Conservation (phyloP, 371 early-diverging fungal genomes). For the Rhizopus arrhizus region DNA sequence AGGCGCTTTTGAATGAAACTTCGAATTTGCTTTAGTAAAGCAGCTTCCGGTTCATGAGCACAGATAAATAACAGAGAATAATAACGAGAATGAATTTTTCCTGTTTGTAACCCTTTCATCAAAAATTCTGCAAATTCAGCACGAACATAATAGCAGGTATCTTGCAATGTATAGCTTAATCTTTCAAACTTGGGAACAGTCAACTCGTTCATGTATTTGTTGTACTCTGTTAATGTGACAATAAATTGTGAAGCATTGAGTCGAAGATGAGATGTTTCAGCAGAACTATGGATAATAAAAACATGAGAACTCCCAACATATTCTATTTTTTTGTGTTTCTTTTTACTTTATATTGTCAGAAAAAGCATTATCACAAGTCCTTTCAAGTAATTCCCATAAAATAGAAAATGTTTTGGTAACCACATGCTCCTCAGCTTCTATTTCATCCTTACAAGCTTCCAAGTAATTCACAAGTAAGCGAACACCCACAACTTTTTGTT, state of each 20-base stretch:
- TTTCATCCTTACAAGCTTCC: slow-evolving; percentile 16
- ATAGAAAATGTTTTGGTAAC: slow-evolving; percentile 26
- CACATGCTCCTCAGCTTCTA: slow-evolving; percentile 17
- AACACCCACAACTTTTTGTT: slow-evolving; percentile 43
- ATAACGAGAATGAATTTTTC: slow-evolving; percentile 70
- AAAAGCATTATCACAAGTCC: slow-evolving; percentile 31
- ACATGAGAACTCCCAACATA: neutral
- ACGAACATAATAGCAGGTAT: slow-evolving; percentile 84
- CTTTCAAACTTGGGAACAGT: slow-evolving; percentile 56
- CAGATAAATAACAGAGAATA: slow-evolving; percentile 72
- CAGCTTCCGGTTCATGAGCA: slow-evolving; percentile 85
- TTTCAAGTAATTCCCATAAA: slow-evolving; percentile 33
- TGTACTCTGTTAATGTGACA: slow-evolving; percentile 65
- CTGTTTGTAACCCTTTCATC: slow-evolving; percentile 64
- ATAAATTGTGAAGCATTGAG: slow-evolving; percentile 69
- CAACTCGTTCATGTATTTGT: slow-evolving; percentile 56
- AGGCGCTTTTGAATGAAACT: slow-evolving; percentile 40
- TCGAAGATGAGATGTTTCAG: slow-evolving; percentile 53
- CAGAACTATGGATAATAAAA: slow-evolving; percentile 26
- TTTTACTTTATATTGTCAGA: slow-evolving; percentile 27
- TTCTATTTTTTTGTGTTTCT: neutral
- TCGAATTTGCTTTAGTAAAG: slow-evolving; percentile 52
- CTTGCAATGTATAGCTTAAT: slow-evolving; percentile 69
- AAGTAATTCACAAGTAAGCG: slow-evolving; percentile 40
- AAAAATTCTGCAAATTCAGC: slow-evolving; percentile 70